phyloP scores from a whole-genome alignment of 108 stramenopile species.

The Cylindrotheca closterium region DNA sequence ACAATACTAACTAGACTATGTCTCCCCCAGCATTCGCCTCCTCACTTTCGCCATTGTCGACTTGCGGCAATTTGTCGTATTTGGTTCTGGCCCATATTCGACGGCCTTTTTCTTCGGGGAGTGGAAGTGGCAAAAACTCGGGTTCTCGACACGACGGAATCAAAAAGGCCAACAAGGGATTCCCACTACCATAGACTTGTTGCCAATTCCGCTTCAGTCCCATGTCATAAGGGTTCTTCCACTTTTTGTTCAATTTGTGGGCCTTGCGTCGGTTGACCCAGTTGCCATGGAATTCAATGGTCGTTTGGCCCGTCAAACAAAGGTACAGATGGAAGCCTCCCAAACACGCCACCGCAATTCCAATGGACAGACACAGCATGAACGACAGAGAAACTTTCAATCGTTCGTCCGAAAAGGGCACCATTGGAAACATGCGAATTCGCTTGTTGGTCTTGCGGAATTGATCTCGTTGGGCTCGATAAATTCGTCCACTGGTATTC shows the following conservation, averaged over 20 bases:
- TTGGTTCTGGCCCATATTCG: too few relatives aligned
- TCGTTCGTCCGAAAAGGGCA: conserved; percentile 62
- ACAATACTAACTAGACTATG: too few relatives aligned
- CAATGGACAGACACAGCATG: conserved; percentile 82
- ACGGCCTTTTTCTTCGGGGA: too few relatives aligned
- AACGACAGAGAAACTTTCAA: conserved; percentile 70
- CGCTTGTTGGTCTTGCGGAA: conserved; percentile 25
- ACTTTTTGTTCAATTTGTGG: conserved; percentile 32
- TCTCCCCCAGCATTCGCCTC: too few relatives aligned
- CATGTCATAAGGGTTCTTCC: conserved; percentile 77
- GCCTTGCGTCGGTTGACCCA: conserved; percentile 45
- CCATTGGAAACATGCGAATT: conserved; percentile 38
- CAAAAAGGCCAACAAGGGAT: conserved; percentile 13
- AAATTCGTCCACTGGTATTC: conserved; percentile 35
- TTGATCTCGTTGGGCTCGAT: conserved; percentile 40
- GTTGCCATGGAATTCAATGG: conserved; percentile 92
- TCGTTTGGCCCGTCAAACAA: conserved; percentile 74
- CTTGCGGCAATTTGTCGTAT: too few relatives aligned
- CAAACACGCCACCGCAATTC: conserved; percentile 66
- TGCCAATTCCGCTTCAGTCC: conserved; percentile 71
- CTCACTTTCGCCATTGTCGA: too few relatives aligned
- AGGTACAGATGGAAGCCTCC: conserved; percentile 84
- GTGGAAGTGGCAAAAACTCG: conserved; percentile 83
- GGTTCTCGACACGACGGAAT: conserved; percentile 72
- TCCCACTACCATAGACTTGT: conserved; percentile 64